Evolutionary conservation across 305 asterid species (phyloP).

Genomic region (Solanum hybrid): DNA sequence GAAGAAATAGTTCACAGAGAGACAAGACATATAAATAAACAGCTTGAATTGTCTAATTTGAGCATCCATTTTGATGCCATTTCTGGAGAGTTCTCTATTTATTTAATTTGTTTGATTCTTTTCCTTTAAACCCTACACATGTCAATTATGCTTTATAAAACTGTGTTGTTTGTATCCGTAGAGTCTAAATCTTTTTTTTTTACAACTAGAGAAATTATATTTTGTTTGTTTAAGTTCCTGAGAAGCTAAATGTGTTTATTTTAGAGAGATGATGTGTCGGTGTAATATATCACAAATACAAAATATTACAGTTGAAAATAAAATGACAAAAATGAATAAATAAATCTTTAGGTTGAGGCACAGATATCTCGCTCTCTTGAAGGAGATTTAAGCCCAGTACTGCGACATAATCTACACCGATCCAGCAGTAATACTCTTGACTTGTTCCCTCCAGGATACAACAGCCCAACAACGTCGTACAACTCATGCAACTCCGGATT

Average conservation of each 20-base stretch:
- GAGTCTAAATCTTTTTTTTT: neutral
- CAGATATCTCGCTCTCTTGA: too few species aligned
- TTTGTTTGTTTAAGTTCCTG: neutral
- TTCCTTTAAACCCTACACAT: neutral
- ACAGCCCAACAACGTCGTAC: too few species aligned
- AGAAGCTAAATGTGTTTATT: neutral
- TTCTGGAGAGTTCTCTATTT: neutral
- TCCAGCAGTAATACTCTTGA: too few species aligned
- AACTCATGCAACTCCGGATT: too few species aligned
- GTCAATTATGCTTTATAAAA: neutral
- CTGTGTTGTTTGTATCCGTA: neutral
- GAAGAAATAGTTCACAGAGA: neutral
- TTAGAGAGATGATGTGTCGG: neutral
- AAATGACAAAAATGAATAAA: too few species aligned
- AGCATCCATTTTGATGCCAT: neutral
- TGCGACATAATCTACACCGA: too few species aligned
- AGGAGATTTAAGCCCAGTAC: too few species aligned
- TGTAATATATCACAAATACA: too few species aligned
- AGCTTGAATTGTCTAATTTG: neutral
- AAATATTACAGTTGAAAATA: too few species aligned
- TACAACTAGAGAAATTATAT: neutral
- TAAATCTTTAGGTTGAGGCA: too few species aligned
- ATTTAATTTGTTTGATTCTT: neutral
- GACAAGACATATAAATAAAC: neutral
- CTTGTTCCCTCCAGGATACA: too few species aligned